These are phyloP conservation scores for Penicillium paradoxum DNA, from an alignment of 495 filamentous ascomycete species.

Conservation along the genomic window DNA sequence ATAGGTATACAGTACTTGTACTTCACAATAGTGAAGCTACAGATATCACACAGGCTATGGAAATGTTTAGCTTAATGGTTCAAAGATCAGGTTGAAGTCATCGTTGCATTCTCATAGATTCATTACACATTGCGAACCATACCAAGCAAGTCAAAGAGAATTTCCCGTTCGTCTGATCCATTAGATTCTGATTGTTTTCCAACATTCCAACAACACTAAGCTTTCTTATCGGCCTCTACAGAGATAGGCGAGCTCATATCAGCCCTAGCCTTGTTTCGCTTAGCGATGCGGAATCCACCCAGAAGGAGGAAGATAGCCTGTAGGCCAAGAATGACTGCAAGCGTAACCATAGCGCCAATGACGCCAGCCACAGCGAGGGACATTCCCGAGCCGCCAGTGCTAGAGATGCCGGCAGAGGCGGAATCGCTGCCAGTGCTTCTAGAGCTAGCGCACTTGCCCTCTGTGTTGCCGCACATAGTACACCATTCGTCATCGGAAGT, in stretches of 20 bases:
- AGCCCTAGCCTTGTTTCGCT: conserved; percentile 15
- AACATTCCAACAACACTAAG: not conserved
- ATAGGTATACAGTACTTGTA: too few species aligned
- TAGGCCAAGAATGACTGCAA: conserved; percentile 49
- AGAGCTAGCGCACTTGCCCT: conserved; percentile 30
- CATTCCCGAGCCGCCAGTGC: conserved; percentile 20
- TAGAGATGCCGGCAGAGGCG: conserved; percentile 6
- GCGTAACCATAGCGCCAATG: conserved; percentile 59
- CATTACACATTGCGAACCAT: conserved; percentile 5
- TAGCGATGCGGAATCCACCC: conserved; percentile 27
- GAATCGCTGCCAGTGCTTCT: conserved; percentile 1
- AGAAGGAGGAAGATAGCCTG: conserved; percentile 43
- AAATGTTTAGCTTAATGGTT: too few species aligned
- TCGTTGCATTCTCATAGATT: conserved; percentile 8
- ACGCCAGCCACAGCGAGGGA: conserved; percentile 49
- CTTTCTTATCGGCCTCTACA: conserved; percentile 16
- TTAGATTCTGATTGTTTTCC: not conserved
- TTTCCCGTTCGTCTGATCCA: not conserved
- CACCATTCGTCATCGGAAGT: conserved; percentile 40
- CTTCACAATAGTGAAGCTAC: too few species aligned
- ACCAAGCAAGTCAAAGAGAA: conserved; percentile 9
- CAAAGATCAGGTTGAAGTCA: conserved; percentile 5
- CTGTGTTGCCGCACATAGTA: conserved; percentile 37
- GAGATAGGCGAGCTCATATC: conserved; percentile 6
- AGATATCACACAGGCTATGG: too few species aligned